phyloP scores from a whole-genome alignment of 257 asterid genomes.

The Ajuga chamaepitys region DNA sequence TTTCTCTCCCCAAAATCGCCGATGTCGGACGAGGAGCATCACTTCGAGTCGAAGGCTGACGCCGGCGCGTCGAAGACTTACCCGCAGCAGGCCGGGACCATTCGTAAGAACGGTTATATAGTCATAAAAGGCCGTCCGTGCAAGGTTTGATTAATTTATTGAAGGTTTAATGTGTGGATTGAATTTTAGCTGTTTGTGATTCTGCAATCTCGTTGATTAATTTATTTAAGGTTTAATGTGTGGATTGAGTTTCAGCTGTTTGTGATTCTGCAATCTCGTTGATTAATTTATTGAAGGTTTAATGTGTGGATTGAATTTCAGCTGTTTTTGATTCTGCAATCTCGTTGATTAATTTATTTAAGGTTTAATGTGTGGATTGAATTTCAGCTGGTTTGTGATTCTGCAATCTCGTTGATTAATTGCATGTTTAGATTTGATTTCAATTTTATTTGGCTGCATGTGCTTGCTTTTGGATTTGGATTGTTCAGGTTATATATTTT shows the following conservation, averaged over 20 bases:
- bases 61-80: conserved; percentile 66
- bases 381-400: not conserved
- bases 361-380: not conserved
- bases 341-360: too few relatives aligned
- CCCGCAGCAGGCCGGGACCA: conserved; percentile 71
- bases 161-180: not conserved
- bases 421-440: not conserved
- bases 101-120: conserved; percentile 56
- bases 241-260: not conserved
- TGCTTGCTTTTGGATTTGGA: not conserved
- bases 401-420: not conserved
- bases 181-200: not conserved
- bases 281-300: not conserved
- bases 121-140: conserved; percentile 57
- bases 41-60: conserved; percentile 59
- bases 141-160: conserved; percentile 30
- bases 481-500: not conserved
- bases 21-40: conserved; percentile 75
- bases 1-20: conserved; percentile 7
- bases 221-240: not conserved
- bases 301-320: too few relatives aligned
- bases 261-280: not conserved
- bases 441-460: not conserved
- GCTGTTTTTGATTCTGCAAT: not conserved
- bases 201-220: not conserved